Percentiles rank a stretch among this genome's conserved stretches.
Evolutionary conservation across 371 early-diverging fungal genomes (phyloP).

Genomic region (Haplosporangium sp.): DNA sequence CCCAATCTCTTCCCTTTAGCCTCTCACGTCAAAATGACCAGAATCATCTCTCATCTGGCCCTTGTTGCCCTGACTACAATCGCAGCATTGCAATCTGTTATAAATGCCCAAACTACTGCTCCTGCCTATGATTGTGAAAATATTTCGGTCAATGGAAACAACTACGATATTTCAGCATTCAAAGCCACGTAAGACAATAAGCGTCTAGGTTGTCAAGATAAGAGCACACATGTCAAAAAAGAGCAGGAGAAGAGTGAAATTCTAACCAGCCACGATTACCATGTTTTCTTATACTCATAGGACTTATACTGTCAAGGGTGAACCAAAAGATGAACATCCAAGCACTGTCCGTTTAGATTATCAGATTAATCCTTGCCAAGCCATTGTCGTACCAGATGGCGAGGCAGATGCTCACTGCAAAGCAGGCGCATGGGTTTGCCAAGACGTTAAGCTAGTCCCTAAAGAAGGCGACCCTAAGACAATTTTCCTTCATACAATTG

Average conservation of each 20-base stretch:
- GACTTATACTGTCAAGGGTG: conserved; percentile 33
- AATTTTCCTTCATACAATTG: conserved; percentile 25
- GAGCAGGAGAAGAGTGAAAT: not conserved
- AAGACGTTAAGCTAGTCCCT: conserved; percentile 29
- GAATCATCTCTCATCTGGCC: conserved; percentile 17
- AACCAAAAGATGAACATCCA: conserved; percentile 17
- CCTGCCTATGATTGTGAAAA: conserved; percentile 31
- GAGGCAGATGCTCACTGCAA: conserved; percentile 20
- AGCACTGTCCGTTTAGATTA: conserved; percentile 40
- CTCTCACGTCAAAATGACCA: conserved; percentile 4
- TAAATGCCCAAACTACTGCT: conserved; percentile 8
- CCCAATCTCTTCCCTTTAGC: not conserved
- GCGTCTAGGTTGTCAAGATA: not conserved
- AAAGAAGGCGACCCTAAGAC: conserved; percentile 22
- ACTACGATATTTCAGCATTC: conserved; percentile 42
- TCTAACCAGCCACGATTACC: not conserved
- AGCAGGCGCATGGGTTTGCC: conserved; percentile 48
- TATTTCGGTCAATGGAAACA: conserved; percentile 19
- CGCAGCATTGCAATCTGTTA: not conserved
- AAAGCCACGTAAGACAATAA: conserved; percentile 25
- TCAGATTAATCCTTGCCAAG: conserved; percentile 47
- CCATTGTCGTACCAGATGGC: conserved; percentile 42
- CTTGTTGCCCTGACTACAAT: conserved; percentile 3
- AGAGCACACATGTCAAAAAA: not conserved
- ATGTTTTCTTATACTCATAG: conserved; percentile 1